Percentiles rank a stretch among this genome's conserved stretches.
These are phyloP conservation scores for Chaetomiaceae sp. DNA, from an alignment of 2,329 filamentous ascomycete species.

Conservation along the genomic window DNA sequence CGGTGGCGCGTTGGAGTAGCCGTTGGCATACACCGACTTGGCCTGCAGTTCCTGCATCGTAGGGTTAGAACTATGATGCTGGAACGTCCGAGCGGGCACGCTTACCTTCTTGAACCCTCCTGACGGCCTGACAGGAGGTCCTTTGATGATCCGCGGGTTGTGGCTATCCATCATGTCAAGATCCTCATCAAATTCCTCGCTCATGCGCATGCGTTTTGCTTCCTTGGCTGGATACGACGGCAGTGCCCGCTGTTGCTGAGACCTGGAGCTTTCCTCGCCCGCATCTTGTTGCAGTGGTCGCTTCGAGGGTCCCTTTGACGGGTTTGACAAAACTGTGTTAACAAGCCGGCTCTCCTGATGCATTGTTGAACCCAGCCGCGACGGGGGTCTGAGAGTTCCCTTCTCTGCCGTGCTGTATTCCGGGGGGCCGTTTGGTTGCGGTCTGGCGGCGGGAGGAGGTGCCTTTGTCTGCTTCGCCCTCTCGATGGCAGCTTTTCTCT, in stretches of 20 bases:
- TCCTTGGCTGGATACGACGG: conserved; percentile 66
- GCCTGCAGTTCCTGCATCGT: conserved; percentile 51
- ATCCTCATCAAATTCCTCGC: conserved; percentile 65
- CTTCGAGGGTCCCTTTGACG: conserved; percentile 70
- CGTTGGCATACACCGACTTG: conserved; percentile 57
- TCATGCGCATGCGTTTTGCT: conserved; percentile 73
- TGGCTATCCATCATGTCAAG: conserved; percentile 51
- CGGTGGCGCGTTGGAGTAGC: conserved; percentile 56
- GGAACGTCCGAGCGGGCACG: not conserved
- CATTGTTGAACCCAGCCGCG: conserved; percentile 55
- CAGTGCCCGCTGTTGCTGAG: conserved; percentile 46
- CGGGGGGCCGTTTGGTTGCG: conserved; percentile 49
- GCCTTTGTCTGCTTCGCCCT: conserved; percentile 61
- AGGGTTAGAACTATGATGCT: conserved; percentile 32
- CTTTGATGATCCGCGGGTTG: conserved; percentile 57
- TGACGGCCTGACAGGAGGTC: conserved; percentile 79
- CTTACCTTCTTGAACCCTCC: conserved; percentile 64
- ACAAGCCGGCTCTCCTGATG: conserved; percentile 60
- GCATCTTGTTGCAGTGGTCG: conserved; percentile 64
- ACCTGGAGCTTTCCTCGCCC: conserved; percentile 50
- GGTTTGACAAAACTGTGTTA: conserved; percentile 55
- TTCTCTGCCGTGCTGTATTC: conserved; percentile 39
- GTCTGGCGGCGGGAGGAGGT: conserved; percentile 55
- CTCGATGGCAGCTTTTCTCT: conserved; percentile 54
- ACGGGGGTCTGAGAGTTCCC: conserved; percentile 43